phyloP scores from a whole-genome alignment of 495 filamentous ascomycete genomes.

The Bombardia bombarda region DNA sequence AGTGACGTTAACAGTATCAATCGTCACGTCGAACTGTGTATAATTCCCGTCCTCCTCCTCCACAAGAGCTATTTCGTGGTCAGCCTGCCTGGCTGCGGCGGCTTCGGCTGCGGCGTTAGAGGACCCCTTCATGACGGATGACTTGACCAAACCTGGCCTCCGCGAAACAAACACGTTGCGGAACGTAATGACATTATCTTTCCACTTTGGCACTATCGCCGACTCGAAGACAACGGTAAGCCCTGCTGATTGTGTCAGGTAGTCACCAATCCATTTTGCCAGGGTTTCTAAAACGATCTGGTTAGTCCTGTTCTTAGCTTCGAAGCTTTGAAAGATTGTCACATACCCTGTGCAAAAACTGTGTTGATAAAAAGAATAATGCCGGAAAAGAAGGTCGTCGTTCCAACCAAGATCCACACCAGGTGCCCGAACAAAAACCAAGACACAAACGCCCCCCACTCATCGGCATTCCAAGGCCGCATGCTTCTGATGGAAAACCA shows the following conservation, averaged over 20 bases:
- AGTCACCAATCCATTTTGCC: conserved; percentile 88
- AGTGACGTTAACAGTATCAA: conserved; percentile 92
- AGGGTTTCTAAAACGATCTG: conserved; percentile 62
- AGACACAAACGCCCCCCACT: conserved; percentile 89
- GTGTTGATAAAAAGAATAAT: conserved; percentile 88
- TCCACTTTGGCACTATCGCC: conserved; percentile 94
- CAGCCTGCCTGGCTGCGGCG: conserved; percentile 59
- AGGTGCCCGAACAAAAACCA: conserved; percentile 93
- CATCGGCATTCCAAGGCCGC: conserved; percentile 92
- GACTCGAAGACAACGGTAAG: conserved; percentile 97
- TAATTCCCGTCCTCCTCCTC: conserved; percentile 90
- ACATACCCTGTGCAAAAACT: conserved; percentile 83
- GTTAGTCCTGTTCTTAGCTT: conserved; percentile 4
- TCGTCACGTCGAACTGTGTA: conserved; percentile 92
- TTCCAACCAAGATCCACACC: conserved; percentile 89
- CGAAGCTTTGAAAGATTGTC: neutral
- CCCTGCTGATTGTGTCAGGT: conserved; percentile 88
- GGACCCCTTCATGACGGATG: conserved; percentile 88
- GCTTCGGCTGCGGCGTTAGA: conserved; percentile 77
- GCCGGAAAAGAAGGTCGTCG: conserved; percentile 93
- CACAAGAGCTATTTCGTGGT: conserved; percentile 24
- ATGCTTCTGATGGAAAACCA: conserved; percentile 94
- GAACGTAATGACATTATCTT: conserved; percentile 87
- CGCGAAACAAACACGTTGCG: conserved; percentile 94
- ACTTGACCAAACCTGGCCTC: conserved; percentile 68